Base-by-base conservation (phyloP, 192 early-diverging fungal genomes). In the Geranomyces michiganensis region DNA sequence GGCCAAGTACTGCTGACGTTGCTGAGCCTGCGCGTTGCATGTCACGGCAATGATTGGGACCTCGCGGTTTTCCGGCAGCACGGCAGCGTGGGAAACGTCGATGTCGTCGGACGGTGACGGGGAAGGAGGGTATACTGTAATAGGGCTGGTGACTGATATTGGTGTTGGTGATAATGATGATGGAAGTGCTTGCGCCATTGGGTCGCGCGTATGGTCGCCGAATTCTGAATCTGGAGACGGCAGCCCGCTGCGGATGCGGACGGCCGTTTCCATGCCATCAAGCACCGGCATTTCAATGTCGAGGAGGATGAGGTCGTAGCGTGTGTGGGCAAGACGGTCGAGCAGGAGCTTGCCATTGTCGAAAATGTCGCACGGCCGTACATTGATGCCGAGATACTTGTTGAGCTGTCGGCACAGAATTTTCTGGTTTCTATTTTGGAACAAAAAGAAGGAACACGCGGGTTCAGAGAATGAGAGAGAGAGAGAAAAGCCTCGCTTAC, bases 1-100 rank as follows among this genome's bases (percentile, higher is more conserved):
- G 21, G 82, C 65, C 47, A 74, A 65, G 69, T 90, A 90, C 36
- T 74, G 68, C 53, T 77, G 73, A 22, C 79, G 78, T 71, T 82
- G 79, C 9, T 85, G 80, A 24, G 73, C 76, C 27, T 73, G 81
- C 33, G 82, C 86, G 64, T 84, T 85, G 74, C 85, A 86, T 27
- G 89, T 90, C 22, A 88, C 84, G 19, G 89, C 89, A 12, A 90
- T 76, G 49, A 90, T 89, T 31, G 89, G 86, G 27, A 87, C 76
- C 0, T 59, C 67, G 36, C 77, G 76, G 78, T 90, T 90, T 60
- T 68, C 68, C 14, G 73, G 70, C 26, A 89, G 68, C n/a, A 70
- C 43, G 6, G 55, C 41, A 44, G 13, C 10, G 62, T 64, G 21
- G 41, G 59, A 21, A 29, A 29, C 7, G n/a, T n/a, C n/a, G n/a